These are phyloP conservation scores for Scedosporium aurantiacum DNA, from an alignment of 2,329 filamentous ascomycete genomes.

Conservation along the genomic window DNA sequence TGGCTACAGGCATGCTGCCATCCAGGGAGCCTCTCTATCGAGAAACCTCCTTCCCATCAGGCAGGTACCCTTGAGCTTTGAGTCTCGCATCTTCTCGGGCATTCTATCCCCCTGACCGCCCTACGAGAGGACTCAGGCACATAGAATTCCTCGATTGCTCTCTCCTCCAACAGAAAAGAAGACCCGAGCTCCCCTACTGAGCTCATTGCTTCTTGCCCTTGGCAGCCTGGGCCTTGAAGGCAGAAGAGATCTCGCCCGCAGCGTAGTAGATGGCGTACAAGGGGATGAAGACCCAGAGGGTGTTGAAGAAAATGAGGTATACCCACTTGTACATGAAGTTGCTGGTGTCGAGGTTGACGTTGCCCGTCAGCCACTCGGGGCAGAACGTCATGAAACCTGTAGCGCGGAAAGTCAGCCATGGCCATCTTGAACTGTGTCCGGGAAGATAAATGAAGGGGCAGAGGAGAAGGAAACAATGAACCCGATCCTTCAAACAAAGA, in stretches of 20 bases:
- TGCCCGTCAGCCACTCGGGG: constrained; percentile 56
- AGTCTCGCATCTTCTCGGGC: too few relatives aligned
- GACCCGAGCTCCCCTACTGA: not conserved
- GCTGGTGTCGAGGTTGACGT: constrained; percentile 49
- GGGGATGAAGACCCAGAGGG: constrained; percentile 55
- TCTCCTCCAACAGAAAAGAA: too few relatives aligned
- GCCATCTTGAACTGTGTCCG: not conserved
- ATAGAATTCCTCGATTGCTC: too few relatives aligned
- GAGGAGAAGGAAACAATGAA: not conserved
- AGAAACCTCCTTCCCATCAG: too few relatives aligned
- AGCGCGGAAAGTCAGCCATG: not conserved
- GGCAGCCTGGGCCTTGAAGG: constrained; percentile 28
- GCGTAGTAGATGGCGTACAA: constrained; percentile 46
- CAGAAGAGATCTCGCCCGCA: constrained; percentile 41
- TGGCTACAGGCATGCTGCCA: too few relatives aligned
- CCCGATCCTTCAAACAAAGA: too few relatives aligned
- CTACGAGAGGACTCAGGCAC: too few relatives aligned
- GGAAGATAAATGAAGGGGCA: not conserved
- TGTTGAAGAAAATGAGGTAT: constrained; percentile 59
- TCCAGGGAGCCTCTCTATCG: too few relatives aligned
- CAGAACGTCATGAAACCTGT: constrained; percentile 62
- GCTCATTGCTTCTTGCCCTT: constrained; percentile 19
- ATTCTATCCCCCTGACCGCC: too few relatives aligned
- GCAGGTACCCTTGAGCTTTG: too few relatives aligned
- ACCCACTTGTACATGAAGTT: constrained; percentile 61